Evolutionary conservation across 331 rosid genomes (phyloP).

Genomic region (Quercus phellos): DNA sequence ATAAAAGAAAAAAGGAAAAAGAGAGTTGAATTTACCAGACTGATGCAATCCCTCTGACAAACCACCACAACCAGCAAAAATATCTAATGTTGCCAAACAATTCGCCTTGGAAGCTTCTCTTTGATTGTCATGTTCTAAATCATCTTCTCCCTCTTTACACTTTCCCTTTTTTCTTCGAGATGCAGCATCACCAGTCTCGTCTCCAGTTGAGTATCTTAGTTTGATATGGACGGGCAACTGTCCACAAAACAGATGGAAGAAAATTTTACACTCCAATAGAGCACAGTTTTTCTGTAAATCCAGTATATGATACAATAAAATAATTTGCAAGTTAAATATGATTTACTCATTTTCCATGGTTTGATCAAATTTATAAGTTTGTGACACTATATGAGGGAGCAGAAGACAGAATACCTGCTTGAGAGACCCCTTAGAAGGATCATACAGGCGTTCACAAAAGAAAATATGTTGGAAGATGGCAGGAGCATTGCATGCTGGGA

Average conservation of each 20-base stretch:
- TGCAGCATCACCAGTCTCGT: slow-evolving; percentile 38
- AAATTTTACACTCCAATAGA: neutral
- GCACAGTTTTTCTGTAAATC: neutral
- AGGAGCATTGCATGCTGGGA: slow-evolving; percentile 25
- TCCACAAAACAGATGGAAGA: slow-evolving; percentile 11
- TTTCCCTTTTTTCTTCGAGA: slow-evolving; percentile 88
- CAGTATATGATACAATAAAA: neutral
- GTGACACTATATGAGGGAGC: neutral
- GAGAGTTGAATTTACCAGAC: slow-evolving; percentile 44
- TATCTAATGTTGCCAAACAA: slow-evolving; percentile 72
- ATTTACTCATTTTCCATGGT: neutral
- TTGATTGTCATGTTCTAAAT: slow-evolving; percentile 37
- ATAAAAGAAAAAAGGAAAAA: neutral
- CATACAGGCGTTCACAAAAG: slow-evolving; percentile 51
- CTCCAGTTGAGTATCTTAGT: slow-evolving; percentile 53
- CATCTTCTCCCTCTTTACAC: slow-evolving; percentile 65
- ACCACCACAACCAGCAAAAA: slow-evolving; percentile 98
- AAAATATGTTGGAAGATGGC: slow-evolving; percentile 41
- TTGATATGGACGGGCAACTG: slow-evolving; percentile 72
- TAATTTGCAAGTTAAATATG: neutral
- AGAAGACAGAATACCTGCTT: slow-evolving; percentile 32
- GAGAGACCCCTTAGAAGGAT: slow-evolving; percentile 48
- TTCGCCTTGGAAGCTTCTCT: slow-evolving; percentile 31
- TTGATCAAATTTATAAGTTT: neutral
- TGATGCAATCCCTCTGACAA: slow-evolving; percentile 84